Base-by-base conservation (phyloP, 495 filamentous ascomycete genomes). In the Tuber umbilicatum region DNA sequence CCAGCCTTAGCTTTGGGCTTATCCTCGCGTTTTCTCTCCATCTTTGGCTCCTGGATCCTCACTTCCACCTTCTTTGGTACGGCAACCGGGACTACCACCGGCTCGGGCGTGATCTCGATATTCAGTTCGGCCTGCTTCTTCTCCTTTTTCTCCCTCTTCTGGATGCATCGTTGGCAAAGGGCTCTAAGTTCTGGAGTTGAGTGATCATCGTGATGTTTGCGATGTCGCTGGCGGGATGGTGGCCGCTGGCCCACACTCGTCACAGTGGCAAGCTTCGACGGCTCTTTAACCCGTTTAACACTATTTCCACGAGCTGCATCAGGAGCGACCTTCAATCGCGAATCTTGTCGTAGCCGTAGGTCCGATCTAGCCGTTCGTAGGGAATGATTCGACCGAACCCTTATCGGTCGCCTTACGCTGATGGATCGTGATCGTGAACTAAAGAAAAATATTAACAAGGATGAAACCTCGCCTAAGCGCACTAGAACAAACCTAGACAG, bases 141-240 rank as follows among this genome's bases (percentile, higher is more conserved):
- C 40, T 79, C 76, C 67, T 73, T 78, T 70, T 74, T 81, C 55
- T 75, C 71, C 39, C 71, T 70, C 55, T 81, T 73, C 60, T 72
- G 78, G 35, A 79, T 39, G 69, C 80, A 81, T 50, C 79, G 79
- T 50, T 39, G 40, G 31, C 80, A 81, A 37, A 78, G 70, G 21
- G 77, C 74, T 37, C 72, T 76, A 79, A 74, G 71, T 68, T 81
- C 79, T 16, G 73, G 74, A 6, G 80, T 81, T 50, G 79, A 78
- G 70, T 81, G 79, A 35, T 64, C 55, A 73, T 81, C 79, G 71
- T 81, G 80, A 39, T 81, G 79, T 71, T 74, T 72, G 45, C 71
- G 80, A 73, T 77, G 80, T 45, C 79, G 79, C 55, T 80, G 79
- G 16, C 70, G 79, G 39, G 64, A 72, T 27, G 73, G 73, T 2